These are phyloP conservation scores for Annulohypoxylon moriforme DNA, from an alignment of 495 filamentous ascomycete genomes.

Conservation along the genomic window DNA sequence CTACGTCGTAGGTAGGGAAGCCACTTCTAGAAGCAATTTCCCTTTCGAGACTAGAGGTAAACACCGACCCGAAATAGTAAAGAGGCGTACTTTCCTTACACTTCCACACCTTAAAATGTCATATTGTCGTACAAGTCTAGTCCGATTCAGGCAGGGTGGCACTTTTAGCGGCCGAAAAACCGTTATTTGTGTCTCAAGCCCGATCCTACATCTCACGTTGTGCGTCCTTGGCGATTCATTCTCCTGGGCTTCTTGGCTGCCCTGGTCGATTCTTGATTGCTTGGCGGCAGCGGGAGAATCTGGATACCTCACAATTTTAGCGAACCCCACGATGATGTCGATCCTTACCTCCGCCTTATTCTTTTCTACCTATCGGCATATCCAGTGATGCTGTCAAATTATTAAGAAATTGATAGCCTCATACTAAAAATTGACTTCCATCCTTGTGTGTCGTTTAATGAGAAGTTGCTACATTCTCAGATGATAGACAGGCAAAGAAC, in stretches of 20 bases:
- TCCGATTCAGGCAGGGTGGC: slow-evolving; percentile 23
- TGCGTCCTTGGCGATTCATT: slow-evolving; percentile 40
- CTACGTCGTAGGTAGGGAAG: neutral
- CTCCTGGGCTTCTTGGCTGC: slow-evolving; percentile 6
- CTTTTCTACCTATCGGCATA: neutral
- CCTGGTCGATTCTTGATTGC: slow-evolving; percentile 17
- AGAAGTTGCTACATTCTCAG: neutral
- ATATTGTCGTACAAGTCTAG: slow-evolving; percentile 34
- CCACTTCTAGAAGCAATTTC: slow-evolving; percentile 21
- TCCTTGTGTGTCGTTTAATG: slow-evolving; percentile 8
- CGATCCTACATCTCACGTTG: slow-evolving; percentile 41
- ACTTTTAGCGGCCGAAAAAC: slow-evolving; percentile 32
- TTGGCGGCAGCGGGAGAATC: slow-evolving; percentile 41
- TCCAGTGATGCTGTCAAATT: neutral
- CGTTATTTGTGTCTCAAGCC: slow-evolving; percentile 38
- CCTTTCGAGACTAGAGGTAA: slow-evolving; percentile 1
- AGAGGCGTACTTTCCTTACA: neutral
- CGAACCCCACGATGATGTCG: slow-evolving; percentile 37
- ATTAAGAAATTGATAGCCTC: neutral
- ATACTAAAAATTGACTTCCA: neutral
- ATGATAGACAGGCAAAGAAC: neutral
- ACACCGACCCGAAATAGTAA: neutral
- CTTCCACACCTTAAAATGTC: slow-evolving; percentile 36
- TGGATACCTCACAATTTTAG: slow-evolving; percentile 33
- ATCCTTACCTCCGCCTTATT: slow-evolving; percentile 30